Base-by-base conservation (phyloP, 495 filamentous ascomycete species). In the Paragyromitra xinjiangensis region DNA sequence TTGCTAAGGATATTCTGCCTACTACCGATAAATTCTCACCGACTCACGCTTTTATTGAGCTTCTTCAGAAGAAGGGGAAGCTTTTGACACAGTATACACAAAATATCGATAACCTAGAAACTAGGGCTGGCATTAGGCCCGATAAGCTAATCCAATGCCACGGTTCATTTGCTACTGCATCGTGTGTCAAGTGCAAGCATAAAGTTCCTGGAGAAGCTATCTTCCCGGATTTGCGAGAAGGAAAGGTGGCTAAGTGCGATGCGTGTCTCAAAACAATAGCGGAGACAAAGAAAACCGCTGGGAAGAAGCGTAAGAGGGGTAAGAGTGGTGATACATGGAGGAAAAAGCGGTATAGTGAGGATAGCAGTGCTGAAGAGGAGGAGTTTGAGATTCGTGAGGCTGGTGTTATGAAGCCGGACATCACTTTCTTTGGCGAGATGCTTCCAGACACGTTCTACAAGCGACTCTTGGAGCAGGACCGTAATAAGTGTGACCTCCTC, bases 331-430 rank as follows among this genome's bases (percentile, higher is more conserved):
- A 72, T n/a, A 64, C 78, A 4, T 86, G 87, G 59, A 89, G 87
- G 77, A 84, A 85, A 45, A 84, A 85, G 62, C 80, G 14, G 59
- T 84, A 78, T 48, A 77, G 82, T 42, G 84, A 85, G 26, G 84
- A 87, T 26, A 88, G 88, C 14, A 89, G 91, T 66, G 90, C 88
- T 74, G 91, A 91, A 51, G 90, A 91, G 69, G 91, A 93, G 39
- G 92, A 91, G 3, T 90, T 88, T 75, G 88, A 91, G 64, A 89
- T 92, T 44, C 89, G 89, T 0, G 86, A 88, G 63, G 88, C 91
- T 4, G 95, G 96, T 16, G 90, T 99, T 78, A 98, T 98, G 95
- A 99, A 98, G 87, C 95, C 95, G 16, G 95, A 98, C 83, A 98
- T 99, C 80, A 97, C 92, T 3, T 98, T 99, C 88, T 98, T 98